A percentile compares a stretch with the other conserved stretches of the same genome.
phyloP scores from a whole-genome alignment of 176 grass and related monocot species.

The Avena insularis region DNA sequence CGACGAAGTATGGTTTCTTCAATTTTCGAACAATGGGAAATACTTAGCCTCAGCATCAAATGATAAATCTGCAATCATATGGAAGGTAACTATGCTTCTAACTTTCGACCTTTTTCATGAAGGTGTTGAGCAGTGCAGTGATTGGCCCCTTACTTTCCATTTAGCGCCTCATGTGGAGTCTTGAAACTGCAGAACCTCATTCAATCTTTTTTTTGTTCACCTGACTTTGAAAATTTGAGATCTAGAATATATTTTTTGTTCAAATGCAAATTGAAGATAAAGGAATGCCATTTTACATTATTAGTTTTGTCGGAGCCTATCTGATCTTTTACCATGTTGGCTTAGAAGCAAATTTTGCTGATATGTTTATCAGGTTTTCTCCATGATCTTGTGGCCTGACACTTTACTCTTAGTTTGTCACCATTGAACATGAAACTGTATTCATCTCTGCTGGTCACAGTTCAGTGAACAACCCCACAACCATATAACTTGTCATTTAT shows the following conservation, averaged over 20 bases:
- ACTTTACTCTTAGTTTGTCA: conserved; percentile 19
- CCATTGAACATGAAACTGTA: conserved; percentile 22
- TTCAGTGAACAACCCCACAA: neutral
- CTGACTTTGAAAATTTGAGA: neutral
- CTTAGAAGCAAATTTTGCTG: conserved; percentile 9
- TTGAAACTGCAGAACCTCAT: conserved; percentile 9
- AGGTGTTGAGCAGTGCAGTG: neutral
- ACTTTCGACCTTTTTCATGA: conserved; percentile 13
- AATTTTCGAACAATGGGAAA: conserved; percentile 89
- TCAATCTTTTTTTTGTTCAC: neutral
- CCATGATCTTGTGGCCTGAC: conserved; percentile 14
- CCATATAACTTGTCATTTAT: conserved; percentile 7
- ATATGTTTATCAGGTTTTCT: conserved; percentile 27
- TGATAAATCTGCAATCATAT: conserved; percentile 89
- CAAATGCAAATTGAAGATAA: neutral
- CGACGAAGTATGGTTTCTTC: conserved; percentile 97
- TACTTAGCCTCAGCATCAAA: conserved; percentile 87
- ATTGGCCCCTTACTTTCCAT: neutral
- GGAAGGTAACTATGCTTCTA: conserved; percentile 73
- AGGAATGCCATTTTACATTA: neutral
- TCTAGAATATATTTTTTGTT: neutral
- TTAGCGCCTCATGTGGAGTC: neutral
- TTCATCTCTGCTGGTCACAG: neutral
- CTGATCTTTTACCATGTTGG: conserved; percentile 2
- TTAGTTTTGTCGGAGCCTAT: neutral